These are phyloP conservation scores for Halteria grandinella DNA, from an alignment of 73 alveolate genomes.

Conservation along the genomic window DNA sequence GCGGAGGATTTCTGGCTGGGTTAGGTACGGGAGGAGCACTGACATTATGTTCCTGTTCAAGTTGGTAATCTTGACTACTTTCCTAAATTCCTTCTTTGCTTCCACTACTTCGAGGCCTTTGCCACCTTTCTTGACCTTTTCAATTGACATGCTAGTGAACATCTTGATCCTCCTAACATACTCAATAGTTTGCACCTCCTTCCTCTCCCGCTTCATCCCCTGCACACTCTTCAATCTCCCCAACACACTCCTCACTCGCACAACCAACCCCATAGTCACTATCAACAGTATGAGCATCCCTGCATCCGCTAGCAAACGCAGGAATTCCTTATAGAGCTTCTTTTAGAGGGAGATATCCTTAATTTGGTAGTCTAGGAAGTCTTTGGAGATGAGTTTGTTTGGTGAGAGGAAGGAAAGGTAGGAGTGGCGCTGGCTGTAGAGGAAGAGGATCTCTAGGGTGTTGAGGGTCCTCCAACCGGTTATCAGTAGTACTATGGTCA, in stretches of 20 bases:
- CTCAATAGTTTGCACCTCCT: no score
- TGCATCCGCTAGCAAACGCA: background rate
- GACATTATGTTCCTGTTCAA: conserved; percentile 13
- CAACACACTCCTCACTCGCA: no score
- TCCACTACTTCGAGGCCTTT: conserved; percentile 1
- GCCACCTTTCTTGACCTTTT: no score
- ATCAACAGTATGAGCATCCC: background rate
- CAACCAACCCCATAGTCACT: background rate
- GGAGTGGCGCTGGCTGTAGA: no score
- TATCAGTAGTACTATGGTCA: background rate
- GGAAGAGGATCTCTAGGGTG: background rate
- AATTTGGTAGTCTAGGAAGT: no score
- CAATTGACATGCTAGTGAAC: no score
- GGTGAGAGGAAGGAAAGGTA: no score
- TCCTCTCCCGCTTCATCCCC: no score
- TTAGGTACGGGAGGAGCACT: conserved; percentile 12
- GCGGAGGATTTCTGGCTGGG: conserved; percentile 6
- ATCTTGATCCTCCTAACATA: no score
- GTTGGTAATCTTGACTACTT: conserved; percentile 9
- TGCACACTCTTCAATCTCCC: no score
- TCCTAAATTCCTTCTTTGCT: conserved; percentile 6
- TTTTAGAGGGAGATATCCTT: background rate
- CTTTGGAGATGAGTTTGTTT: no score
- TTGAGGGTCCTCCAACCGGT: conserved; percentile 29
- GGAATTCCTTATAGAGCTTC: background rate